Evolutionary conservation across 257 asterid genomes (phyloP), one percentile per base, ranked within the genome.

Genomic region (Solanum virginianum): DNA sequence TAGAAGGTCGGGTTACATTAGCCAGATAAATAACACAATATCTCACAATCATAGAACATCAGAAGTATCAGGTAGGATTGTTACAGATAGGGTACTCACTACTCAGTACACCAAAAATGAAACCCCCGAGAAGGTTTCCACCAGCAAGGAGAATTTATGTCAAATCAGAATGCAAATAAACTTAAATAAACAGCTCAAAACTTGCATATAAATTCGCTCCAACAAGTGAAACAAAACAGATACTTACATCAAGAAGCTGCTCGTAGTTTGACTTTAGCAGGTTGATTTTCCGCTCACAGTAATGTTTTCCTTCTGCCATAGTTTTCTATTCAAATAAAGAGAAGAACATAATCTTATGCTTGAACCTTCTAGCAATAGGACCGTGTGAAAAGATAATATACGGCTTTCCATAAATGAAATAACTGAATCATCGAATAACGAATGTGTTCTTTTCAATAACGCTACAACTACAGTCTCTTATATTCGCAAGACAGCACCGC

Each of bases 231-330:
- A 49, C 45, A 24, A 51, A 62, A 59, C 9, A 54, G 80, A 77
- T 68, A 81, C 90, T 69, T 91, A 96, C 98, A 98, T 96, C 98
- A 45, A 95, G 91, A 85, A 96, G 98, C 84, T 95, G 99, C 68
- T 96, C 98, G 59, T 96, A 94, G 82, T 96, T 96, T 86, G 98
- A 96, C 94, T 95, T 94, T 15, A 96, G 97, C 93, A 96, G 83
- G 68, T 88, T 89, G 83, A 95, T 93, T 90, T 96, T 96, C 17
- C 98, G 94, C 88, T 94, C 98, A 47, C 98, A 96, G 85, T 95
- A 96, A 88, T 96, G 97, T 89, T 94, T 95, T 60, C 98, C 98
- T 92, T 96, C 96, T 0, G 36, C 91, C 99, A 94, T 95, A 14
- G 97, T 94, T 95, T 96, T 95, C 99, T 95, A 93, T 17, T 86